phyloP scores from a whole-genome alignment of 768 basidiomycete genomes.

The Phylloporus rhodoxanthus region DNA sequence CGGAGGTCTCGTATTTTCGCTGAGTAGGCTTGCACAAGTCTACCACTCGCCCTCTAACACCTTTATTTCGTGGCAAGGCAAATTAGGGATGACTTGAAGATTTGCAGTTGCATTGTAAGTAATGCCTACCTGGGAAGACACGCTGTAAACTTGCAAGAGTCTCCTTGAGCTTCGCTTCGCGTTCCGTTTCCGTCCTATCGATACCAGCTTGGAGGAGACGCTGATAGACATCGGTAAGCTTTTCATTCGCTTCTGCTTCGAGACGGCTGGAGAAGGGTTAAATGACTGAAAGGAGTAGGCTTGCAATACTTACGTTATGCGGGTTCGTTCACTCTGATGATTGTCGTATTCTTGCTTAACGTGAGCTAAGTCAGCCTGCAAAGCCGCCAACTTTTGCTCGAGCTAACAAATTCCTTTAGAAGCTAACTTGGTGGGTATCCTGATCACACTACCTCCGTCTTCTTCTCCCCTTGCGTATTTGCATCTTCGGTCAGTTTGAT shows the following conservation, averaged over 20 bases:
- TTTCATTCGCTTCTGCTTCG: conserved; percentile 89
- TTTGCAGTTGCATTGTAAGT: neutral
- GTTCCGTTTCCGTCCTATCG: conserved; percentile 81
- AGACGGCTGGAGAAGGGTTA: conserved; percentile 54
- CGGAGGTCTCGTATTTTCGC: conserved; percentile 86
- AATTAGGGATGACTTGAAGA: neutral
- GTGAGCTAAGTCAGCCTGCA: conserved; percentile 56
- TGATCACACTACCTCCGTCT: conserved; percentile 44
- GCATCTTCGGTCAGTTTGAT: conserved; percentile 53
- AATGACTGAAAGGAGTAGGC: neutral
- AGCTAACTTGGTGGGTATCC: neutral
- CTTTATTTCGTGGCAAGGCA: conserved; percentile 30
- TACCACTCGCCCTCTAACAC: conserved; percentile 87
- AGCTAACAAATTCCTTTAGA: conserved; percentile 31
- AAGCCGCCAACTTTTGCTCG: conserved; percentile 50
- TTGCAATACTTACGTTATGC: conserved; percentile 52
- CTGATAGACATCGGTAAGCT: conserved; percentile 72
- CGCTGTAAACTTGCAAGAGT: conserved; percentile 77
- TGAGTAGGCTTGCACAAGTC: conserved; percentile 94
- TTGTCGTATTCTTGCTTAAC: conserved; percentile 79
- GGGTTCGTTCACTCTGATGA: conserved; percentile 74
- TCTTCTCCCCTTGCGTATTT: conserved; percentile 42
- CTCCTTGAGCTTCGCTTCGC: conserved; percentile 80
- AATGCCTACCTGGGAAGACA: conserved; percentile 70
- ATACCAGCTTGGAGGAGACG: conserved; percentile 88